Conservation (phyloP, 495 filamentous ascomycete genomes). For the Trichodelitschia bisporula region DNA sequence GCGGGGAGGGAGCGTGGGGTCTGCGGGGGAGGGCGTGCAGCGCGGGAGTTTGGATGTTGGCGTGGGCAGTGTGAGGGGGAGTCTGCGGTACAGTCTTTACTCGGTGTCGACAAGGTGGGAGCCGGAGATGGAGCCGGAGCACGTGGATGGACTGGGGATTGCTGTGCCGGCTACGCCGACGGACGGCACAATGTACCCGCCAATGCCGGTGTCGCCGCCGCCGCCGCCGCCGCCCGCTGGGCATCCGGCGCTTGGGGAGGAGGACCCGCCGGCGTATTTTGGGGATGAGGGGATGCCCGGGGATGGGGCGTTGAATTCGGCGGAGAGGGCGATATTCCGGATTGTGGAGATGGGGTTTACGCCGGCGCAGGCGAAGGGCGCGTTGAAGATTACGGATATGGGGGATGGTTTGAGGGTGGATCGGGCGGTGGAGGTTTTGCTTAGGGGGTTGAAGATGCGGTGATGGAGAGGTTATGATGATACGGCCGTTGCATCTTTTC, state of each 20-base stretch:
- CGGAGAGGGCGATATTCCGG: slow-evolving; percentile 15
- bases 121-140: slow-evolving; percentile 9
- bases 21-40: no score
- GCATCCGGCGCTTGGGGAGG: slow-evolving; percentile 1
- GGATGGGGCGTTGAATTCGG: slow-evolving; percentile 9
- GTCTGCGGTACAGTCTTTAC: no score
- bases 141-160: slow-evolving; percentile 13
- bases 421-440: slow-evolving; percentile 17
- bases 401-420: slow-evolving; percentile 18
- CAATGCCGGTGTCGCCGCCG: neutral
- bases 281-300: no score
- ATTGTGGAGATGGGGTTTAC: slow-evolving; percentile 22
- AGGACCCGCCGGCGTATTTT: neutral
- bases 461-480: no score
- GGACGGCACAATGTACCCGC: slow-evolving; percentile 2
- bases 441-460: no score
- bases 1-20: no score
- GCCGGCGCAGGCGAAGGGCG: slow-evolving; percentile 13
- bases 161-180: slow-evolving; percentile 3
- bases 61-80: no score
- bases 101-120: neutral
- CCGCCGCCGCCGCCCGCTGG: neutral
- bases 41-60: no score
- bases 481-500: no score
- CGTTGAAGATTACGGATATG: slow-evolving; percentile 16